Conservation (phyloP, 129 eudicot genomes). For the Gnaphalium uliginosum region DNA sequence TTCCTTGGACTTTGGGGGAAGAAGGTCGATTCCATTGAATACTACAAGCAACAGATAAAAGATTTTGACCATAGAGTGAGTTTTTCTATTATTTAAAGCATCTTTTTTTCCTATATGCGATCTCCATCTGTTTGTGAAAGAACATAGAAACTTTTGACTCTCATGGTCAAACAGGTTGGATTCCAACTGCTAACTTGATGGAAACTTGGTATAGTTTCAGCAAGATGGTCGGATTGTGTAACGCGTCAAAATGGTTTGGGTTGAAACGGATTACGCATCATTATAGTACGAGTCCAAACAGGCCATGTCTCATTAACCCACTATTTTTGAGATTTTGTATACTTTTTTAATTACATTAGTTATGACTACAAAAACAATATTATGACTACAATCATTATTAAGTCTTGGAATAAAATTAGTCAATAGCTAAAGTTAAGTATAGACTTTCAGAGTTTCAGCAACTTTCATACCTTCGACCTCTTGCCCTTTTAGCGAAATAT, state of each 20-base stretch:
- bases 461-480: background rate
- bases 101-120: background rate
- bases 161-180: background rate
- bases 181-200: background rate
- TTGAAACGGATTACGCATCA: background rate
- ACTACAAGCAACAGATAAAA: constrained; percentile 59
- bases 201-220: background rate
- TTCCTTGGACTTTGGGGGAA: constrained; percentile 94
- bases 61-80: constrained; percentile 70
- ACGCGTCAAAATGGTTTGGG: background rate
- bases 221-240: background rate
- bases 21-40: constrained; percentile 81
- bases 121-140: background rate
- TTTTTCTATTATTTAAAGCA: constrained; percentile 3
- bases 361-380: too few species aligned
- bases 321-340: background rate
- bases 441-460: background rate
- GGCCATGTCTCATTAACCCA: background rate
- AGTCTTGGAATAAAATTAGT: background rate
- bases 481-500: background rate
- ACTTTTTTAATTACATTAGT: background rate
- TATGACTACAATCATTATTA: background rate
- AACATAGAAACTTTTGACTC: constrained; percentile 2
- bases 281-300: background rate
- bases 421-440: background rate